Evolutionary conservation across 257 asterid species (phyloP), one percentile per base, ranked within the genome.

Genomic region (Salvia miltiorrhiza): DNA sequence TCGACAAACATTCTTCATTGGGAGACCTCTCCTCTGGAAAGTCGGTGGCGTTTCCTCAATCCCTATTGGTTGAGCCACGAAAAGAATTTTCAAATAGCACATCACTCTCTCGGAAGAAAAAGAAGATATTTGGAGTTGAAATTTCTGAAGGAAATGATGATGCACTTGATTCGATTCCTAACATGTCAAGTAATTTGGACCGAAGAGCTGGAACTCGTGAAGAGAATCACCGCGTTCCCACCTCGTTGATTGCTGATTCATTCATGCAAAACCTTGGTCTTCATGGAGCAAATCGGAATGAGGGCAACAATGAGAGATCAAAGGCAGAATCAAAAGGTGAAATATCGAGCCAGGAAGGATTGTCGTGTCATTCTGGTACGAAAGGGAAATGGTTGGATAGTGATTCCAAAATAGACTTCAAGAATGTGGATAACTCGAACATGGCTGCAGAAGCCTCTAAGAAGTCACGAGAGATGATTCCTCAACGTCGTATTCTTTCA

Each of bases 51-150:
- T 73, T 61, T 63, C 72, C 80, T 32, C 73, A 40, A 60, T 33
- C 77, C 17, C 65, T 63, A 20, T 61, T n/a, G 37, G 73, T 70
- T 44, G 84, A 76, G 70, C 65, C 74, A 23, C 53, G 65, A 63
- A 67, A 77, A 17, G 80, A 71, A 30, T 55, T 67, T 45, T 67
- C 73, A 10, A 61, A 72, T 65, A 24, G 56, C 57, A 63, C 80
- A 28, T 71, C 86, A 9, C 82, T 77, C 58, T 21, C 63, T 63
- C 79, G 44, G 78, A 81, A 44, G 66, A 88, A 79, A 66, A 78
- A 74, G 73, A 87, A 78, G 55, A 72, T 88, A 12, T 91, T 88
- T 39, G 97, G 96, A 30, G 83, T 88, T 7, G 93, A 87, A 58
- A 82, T 91, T 73, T 79, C 72, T 19, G 95, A 78, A 77, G 87